These are phyloP conservation scores for Pistacia atlantica DNA, from an alignment of 345 rosid genomes.

Conservation along the genomic window DNA sequence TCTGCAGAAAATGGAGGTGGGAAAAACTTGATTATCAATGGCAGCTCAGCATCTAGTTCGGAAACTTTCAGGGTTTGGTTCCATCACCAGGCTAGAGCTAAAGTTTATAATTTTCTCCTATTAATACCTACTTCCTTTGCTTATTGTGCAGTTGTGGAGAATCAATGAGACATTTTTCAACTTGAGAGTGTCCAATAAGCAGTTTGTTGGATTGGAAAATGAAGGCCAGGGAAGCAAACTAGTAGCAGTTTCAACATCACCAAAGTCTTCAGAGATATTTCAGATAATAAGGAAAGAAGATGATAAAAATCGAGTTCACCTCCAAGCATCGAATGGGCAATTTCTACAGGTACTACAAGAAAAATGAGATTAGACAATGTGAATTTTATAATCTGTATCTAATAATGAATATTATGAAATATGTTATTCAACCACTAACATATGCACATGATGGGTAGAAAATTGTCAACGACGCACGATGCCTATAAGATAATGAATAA, in stretches of 20 bases:
- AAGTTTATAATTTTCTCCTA: too few species aligned
- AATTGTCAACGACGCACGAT: too few species aligned
- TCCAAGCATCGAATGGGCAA: slow-evolving; percentile 34
- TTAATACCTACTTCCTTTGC: too few species aligned
- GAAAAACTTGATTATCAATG: slow-evolving; percentile 23
- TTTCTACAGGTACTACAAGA: slow-evolving; percentile 30
- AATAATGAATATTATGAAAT: too few species aligned
- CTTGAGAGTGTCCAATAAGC: slow-evolving; percentile 26
- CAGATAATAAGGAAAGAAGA: slow-evolving; percentile 23
- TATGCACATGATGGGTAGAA: too few species aligned
- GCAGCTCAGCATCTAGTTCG: slow-evolving; percentile 27
- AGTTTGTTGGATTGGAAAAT: slow-evolving; percentile 24
- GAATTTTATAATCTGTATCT: too few species aligned
- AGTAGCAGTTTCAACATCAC: slow-evolving; percentile 19
- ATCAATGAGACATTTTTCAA: slow-evolving; percentile 27
- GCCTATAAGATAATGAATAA: too few species aligned
- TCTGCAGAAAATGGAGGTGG: slow-evolving; percentile 37
- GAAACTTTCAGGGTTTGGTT: slow-evolving; percentile 36
- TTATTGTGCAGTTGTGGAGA: slow-evolving; percentile 35
- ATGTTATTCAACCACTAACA: too few species aligned
- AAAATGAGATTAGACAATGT: too few species aligned
- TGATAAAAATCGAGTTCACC: slow-evolving; percentile 21
- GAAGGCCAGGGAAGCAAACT: slow-evolving; percentile 15
- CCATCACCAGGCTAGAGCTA: not conserved
- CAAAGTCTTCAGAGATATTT: slow-evolving; percentile 17